Evolutionary conservation across 208 protist genomes (phyloP).

Genomic region (Trypanosoma platydactyli): DNA sequence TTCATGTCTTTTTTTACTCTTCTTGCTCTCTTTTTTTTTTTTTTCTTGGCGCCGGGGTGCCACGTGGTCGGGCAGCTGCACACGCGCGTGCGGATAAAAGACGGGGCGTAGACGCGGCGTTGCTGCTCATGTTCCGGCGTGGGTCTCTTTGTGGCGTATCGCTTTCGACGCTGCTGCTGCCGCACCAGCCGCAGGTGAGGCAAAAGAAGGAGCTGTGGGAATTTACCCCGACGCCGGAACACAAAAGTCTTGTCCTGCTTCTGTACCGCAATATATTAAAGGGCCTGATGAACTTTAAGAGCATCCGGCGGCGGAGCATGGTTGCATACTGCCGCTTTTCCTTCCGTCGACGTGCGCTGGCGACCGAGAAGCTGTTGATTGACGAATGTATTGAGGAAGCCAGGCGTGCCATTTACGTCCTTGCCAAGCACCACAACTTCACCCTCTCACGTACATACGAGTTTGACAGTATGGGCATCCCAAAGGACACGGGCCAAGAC

Average conservation of each 20-base stretch:
- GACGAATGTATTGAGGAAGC: constrained; percentile 90
- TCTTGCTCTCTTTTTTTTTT: neutral
- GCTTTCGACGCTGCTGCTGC: constrained; percentile 2
- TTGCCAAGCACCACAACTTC: constrained; percentile 86
- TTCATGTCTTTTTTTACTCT: constrained; percentile 27
- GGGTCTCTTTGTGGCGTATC: neutral
- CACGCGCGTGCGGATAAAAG: neutral
- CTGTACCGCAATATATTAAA: constrained; percentile 86
- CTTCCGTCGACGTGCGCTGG: constrained; percentile 68
- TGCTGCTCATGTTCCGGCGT: constrained; percentile 18
- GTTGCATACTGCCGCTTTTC: constrained; percentile 81
- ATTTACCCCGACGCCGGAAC: constrained; percentile 64
- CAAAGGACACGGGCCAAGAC: constrained; percentile 88
- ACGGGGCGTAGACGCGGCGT: neutral
- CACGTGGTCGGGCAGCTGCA: no score
- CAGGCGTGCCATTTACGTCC: constrained; percentile 75
- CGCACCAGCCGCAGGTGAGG: constrained; percentile 3
- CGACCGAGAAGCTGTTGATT: constrained; percentile 87
- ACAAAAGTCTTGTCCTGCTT: constrained; percentile 75
- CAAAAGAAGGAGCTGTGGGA: constrained; percentile 59
- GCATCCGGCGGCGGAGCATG: constrained; percentile 71
- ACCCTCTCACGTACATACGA: constrained; percentile 74
- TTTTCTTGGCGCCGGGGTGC: neutral
- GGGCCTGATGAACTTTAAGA: constrained; percentile 76
- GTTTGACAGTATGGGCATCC: constrained; percentile 84